phyloP scores from a whole-genome alignment of 805 yeast species.

The Metschnikowia colocasiae region DNA sequence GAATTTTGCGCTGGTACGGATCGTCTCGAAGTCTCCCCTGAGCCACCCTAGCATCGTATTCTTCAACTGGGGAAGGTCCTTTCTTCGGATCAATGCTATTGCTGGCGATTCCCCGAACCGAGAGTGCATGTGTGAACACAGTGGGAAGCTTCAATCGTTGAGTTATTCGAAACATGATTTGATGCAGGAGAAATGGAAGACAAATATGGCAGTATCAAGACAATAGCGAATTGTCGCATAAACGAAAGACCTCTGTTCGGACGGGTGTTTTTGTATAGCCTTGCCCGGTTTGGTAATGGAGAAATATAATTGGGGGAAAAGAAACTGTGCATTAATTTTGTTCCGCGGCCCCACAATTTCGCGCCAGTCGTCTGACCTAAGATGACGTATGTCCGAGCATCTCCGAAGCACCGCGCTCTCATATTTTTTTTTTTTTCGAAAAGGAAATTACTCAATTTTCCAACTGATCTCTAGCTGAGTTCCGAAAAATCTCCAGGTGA shows the following conservation, averaged over 20 bases:
- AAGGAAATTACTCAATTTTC: no score
- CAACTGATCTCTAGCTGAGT: no score
- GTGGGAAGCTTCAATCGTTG: neutral
- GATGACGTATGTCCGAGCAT: constrained; percentile 2
- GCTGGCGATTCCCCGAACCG: constrained; percentile 3
- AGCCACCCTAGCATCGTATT: constrained; percentile 48
- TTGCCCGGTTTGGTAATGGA: constrained; percentile 2
- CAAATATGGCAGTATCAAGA: neutral
- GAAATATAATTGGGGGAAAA: constrained; percentile 2
- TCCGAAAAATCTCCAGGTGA: neutral
- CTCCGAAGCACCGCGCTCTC: no score
- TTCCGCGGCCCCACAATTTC: constrained; percentile 7
- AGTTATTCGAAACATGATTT: neutral
- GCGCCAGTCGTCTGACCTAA: neutral
- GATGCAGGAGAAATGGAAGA: neutral
- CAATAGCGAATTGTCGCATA: neutral
- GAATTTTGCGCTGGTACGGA: constrained; percentile 72
- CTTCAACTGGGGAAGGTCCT: constrained; percentile 42
- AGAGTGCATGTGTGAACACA: neutral
- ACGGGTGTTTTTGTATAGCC: neutral
- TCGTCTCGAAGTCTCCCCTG: constrained; percentile 62
- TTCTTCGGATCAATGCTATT: constrained; percentile 1
- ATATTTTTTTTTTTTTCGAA: no score
- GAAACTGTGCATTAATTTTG: neutral
- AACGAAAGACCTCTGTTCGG: neutral